Base-by-base conservation (phyloP, 805 yeast genomes). In the Yarrowia sp. region DNA sequence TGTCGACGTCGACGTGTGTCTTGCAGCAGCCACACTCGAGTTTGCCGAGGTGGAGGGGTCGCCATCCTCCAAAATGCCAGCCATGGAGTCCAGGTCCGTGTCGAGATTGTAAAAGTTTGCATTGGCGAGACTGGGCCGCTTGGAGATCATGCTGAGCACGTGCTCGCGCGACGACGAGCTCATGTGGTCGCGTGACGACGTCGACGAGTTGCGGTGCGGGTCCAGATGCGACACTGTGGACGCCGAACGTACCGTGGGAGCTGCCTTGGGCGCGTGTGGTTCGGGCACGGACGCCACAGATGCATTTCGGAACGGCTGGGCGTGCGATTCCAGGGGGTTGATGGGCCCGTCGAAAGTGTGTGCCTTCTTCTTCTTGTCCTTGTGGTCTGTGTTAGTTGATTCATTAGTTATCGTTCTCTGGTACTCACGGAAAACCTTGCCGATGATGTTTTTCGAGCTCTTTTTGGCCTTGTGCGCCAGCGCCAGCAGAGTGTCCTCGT, bases 31-130 rank as follows among this genome's bases (percentile, higher is more conserved):
- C 15, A 31, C 28, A 22, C 28, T 31, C 6, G 58, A 22, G 43
- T 38, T 51, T 8, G 58, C 58, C 0, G 58, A 36, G 14, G 32
- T 50, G 17, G 42, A 6, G 4, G 55, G 18, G 1, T 42, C 58
- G 3, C 43, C 58, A 11, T 33, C 51, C 15, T 43, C 64, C 13
- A 84, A 76, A 65, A 84, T 84, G 8, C 84, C 84, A 39, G 78
- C 74, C 83, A 84, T 82, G 68, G 83, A 83, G 57, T 77, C 76
- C 39, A 82, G 71, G 67, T 82, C 80, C 65, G 83, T 77, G 63
- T 83, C 84, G 33, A 84, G 77, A 28, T 67, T 50, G 50, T 32
- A 55, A 53, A 68, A 68, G 44, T 44, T 58, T 32, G 50, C 51
- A 14, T 43, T 44, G 35, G 50, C 64, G 1, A 58, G 35, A 18